Evolutionary conservation across 768 basidiomycete genomes (phyloP), one percentile per base, ranked within the genome.

Genomic region (Pleurotus giganteus): DNA sequence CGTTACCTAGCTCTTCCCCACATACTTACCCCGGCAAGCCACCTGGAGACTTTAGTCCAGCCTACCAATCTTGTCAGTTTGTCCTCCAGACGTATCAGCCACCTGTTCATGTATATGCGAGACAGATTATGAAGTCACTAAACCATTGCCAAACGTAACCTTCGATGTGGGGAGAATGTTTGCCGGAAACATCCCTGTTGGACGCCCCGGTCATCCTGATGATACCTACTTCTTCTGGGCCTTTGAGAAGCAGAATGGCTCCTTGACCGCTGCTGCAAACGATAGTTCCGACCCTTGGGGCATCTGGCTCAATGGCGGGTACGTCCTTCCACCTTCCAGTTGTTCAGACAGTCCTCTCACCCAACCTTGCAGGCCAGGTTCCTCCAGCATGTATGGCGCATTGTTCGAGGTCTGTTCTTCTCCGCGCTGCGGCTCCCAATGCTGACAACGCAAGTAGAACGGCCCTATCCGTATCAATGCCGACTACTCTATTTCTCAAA

Each of bases 281-380:
- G 58, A 65, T n/a, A 64, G 61, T 15, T 71, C 64, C 12, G 72
- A 83, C 17, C 87, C 88, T 1, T 88, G 88, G 88, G 79, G 79
- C 2, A 83, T 89, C 37, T 89, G 86, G 86, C 65, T 89, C 23
- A 87, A 88, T 57, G 88, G 86, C 69, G 86, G 85, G 83, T 84
- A 60, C 45, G 80, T 65, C 37, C 41, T 42, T 31, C 45, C 39
- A 31, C 21, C 45, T 43, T 9, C 26, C 50, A 19, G 9, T 29
- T 21, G 49, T 41, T 23, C 43, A n/a, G 13, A 8, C 23, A 42
- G 47, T 39, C 47, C 51, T 53, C 1, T 29, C 24, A 34, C 44
- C 42, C 23, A 28, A 29, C 51, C 11, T 8, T 15, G 26, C 47
- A 79, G 88, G 15, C 87, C 88, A 2, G 88, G 88, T 17, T 80